phyloP scores from a whole-genome alignment of 768 basidiomycete genomes.

The Amanita polypyramis region DNA sequence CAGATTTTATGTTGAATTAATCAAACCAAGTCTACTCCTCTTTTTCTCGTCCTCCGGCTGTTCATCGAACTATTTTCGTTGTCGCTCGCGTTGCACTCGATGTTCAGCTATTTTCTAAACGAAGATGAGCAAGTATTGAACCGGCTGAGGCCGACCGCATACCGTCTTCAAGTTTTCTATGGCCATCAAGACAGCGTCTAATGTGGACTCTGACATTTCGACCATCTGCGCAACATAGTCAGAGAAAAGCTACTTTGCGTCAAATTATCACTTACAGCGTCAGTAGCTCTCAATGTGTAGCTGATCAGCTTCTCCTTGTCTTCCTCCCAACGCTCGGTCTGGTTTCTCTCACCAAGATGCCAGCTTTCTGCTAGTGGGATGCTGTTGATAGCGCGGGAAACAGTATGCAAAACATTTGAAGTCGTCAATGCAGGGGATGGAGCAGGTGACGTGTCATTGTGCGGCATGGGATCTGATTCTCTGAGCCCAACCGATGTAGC shows the following conservation, averaged over 20 bases:
- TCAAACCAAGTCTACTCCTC: neutral
- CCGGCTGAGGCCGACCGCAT: conserved; percentile 16
- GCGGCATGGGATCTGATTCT: neutral
- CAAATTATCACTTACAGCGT: conserved; percentile 27
- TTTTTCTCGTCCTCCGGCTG: conserved; percentile 14
- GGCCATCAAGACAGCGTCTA: conserved; percentile 47
- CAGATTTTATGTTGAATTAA: neutral
- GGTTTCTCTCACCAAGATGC: conserved; percentile 12
- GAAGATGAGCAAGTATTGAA: conserved; percentile 15
- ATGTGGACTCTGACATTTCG: conserved; percentile 57
- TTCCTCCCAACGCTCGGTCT: conserved; percentile 29
- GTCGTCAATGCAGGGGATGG: conserved; percentile 9
- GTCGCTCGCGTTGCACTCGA: conserved; percentile 38
- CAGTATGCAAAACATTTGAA: neutral
- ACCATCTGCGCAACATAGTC: conserved; percentile 31
- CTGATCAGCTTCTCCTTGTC: conserved; percentile 36
- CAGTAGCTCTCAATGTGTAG: conserved; percentile 37
- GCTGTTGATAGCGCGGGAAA: conserved; percentile 21
- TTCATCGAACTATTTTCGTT: conserved; percentile 23
- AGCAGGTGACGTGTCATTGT: conserved; percentile 1
- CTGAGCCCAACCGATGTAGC: conserved; percentile 3
- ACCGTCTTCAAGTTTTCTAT: conserved; percentile 54
- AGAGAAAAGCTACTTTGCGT: neutral
- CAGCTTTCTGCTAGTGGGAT: conserved; percentile 12
- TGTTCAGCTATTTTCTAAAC: conserved; percentile 39